Percentiles rank a stretch among this genome's conserved stretches.
Evolutionary conservation across 345 rosid species (phyloP).

Genomic region (Theobroma cacao): DNA sequence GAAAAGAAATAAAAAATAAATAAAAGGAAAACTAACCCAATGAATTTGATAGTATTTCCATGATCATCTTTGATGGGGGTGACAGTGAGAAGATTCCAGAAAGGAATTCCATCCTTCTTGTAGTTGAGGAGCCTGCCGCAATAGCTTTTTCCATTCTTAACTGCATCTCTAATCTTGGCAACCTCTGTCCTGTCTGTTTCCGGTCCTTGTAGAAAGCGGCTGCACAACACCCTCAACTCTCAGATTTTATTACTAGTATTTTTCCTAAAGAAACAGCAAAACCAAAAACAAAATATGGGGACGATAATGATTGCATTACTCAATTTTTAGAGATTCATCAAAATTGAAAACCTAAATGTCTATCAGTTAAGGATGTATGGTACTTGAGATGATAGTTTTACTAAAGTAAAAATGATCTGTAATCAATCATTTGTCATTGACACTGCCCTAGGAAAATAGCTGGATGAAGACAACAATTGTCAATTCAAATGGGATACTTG

Average conservation of each 20-base stretch:
- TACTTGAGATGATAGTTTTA: background rate
- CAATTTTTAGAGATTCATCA: background rate
- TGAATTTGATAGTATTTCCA: slow-evolving; percentile 84
- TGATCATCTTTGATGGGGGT: slow-evolving; percentile 83
- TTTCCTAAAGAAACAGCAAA: background rate
- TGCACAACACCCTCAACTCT: slow-evolving; percentile 28
- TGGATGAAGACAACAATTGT: background rate
- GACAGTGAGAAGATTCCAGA: slow-evolving; percentile 96
- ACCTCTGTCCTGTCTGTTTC: slow-evolving; percentile 80
- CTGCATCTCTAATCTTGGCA: slow-evolving; percentile 70
- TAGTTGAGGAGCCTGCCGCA: slow-evolving; percentile 93
- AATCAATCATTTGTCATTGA: background rate
- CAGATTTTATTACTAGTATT: background rate
- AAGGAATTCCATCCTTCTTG: slow-evolving; percentile 88
- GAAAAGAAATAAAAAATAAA: background rate
- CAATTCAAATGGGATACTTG: background rate
- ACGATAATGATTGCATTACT: background rate
- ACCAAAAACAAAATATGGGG: background rate
- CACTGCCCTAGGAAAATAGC: background rate
- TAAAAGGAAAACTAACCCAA: slow-evolving; percentile 55
- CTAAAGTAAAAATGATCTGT: too few species aligned
- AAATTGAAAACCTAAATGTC: background rate
- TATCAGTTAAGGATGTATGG: background rate
- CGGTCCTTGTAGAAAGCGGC: slow-evolving; percentile 95
- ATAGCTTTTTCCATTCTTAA: slow-evolving; percentile 68